Percentiles rank a stretch among this genome's conserved stretches.
Conservation (phyloP, 108 stramenopile species). For the Hondaea fermentalgiana region DNA sequence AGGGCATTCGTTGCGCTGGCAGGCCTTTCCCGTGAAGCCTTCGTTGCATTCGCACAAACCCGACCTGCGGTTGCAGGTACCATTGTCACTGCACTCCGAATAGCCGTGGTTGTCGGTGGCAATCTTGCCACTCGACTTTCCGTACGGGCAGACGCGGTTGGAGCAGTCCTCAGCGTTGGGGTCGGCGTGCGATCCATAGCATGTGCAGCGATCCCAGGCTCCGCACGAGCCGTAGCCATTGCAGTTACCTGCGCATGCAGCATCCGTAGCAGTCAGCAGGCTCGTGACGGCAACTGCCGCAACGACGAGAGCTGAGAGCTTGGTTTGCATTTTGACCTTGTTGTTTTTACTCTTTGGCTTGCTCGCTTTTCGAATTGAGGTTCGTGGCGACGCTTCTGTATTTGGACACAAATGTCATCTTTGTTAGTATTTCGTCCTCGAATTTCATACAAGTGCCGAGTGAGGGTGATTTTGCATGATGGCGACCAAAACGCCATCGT, state of each 20-base stretch:
- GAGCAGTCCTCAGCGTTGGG: background rate
- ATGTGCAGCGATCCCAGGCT: background rate
- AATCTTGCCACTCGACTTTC: background rate
- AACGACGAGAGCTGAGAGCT: background rate
- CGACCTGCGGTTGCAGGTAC: conserved; percentile 42
- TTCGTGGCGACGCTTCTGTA: background rate
- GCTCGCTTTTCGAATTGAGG: background rate
- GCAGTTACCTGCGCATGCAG: background rate
- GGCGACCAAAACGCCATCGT: too few species aligned
- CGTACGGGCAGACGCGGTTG: background rate
- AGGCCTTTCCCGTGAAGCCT: conserved; percentile 56
- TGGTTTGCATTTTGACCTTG: background rate
- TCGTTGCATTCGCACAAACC: conserved; percentile 49
- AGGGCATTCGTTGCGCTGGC: conserved; percentile 54
- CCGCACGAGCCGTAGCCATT: conserved; percentile 23
- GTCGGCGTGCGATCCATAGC: background rate
- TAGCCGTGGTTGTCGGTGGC: background rate
- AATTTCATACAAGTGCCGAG: too few species aligned
- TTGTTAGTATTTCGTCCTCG: too few species aligned
- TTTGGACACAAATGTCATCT: background rate
- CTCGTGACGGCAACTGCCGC: background rate
- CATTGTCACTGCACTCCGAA: conserved; percentile 19
- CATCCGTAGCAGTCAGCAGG: background rate
- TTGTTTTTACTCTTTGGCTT: background rate
- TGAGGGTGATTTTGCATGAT: too few species aligned